Percentiles rank a stretch among this genome's conserved stretches.
These are phyloP conservation scores for Penicillium mononematosum DNA, from an alignment of 495 filamentous ascomycete species.

Conservation along the genomic window DNA sequence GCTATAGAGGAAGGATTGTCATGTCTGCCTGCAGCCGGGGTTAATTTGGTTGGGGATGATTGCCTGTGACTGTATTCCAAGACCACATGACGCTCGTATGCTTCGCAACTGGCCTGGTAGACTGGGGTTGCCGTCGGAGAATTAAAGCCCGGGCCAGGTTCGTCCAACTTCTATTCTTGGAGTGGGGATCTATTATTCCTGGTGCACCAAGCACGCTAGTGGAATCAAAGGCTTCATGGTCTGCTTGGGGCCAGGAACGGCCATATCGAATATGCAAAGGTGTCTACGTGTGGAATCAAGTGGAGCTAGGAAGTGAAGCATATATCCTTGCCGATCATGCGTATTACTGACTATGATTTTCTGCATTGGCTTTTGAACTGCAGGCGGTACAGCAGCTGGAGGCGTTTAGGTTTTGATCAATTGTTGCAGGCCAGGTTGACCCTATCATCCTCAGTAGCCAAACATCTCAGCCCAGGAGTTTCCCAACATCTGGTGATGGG, in stretches of 20 bases:
- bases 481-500: slow-evolving; percentile 8
- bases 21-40: neutral
- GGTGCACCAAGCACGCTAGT: neutral
- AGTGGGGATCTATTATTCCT: neutral
- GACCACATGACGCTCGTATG: slow-evolving; percentile 24
- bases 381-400: slow-evolving; percentile 20
- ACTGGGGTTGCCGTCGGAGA: slow-evolving; percentile 20
- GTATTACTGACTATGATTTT: slow-evolving; percentile 7
- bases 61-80: slow-evolving; percentile 11
- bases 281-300: neutral
- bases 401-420: slow-evolving; percentile 15
- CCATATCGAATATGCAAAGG: neutral
- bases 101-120: slow-evolving; percentile 25
- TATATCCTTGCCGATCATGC: slow-evolving; percentile 11
- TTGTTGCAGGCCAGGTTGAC: neutral
- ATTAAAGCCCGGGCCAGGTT: slow-evolving; percentile 19
- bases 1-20: slow-evolving; percentile 1
- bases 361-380: slow-evolving; percentile 20
- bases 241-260: neutral
- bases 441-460: slow-evolving; percentile 3
- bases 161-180: neutral
- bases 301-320: neutral
- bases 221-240: neutral
- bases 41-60: neutral
- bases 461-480: slow-evolving; percentile 2